Percentiles rank a stretch among this genome's conserved stretches.
These are phyloP conservation scores for Fusarium sp. DNA, from an alignment of 2,329 filamentous ascomycete species.

Conservation along the genomic window DNA sequence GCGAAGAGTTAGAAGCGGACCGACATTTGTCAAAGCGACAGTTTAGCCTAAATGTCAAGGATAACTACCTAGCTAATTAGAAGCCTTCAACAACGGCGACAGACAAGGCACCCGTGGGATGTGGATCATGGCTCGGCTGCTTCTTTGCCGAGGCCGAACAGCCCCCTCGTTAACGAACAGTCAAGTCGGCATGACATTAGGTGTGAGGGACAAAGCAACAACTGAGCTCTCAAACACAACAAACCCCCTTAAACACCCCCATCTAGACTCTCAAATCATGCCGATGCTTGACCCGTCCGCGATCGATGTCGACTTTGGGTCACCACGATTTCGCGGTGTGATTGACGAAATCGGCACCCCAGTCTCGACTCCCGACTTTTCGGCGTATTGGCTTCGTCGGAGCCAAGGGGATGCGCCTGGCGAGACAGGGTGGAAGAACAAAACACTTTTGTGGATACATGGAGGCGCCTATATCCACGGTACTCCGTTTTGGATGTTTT, in stretches of 20 bases:
- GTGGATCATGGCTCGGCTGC: not conserved
- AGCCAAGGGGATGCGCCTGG: not conserved
- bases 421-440: not conserved
- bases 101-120: not conserved
- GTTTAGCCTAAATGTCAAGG: not conserved
- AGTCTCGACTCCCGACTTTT: not conserved
- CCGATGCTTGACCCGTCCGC: not conserved
- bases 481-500: slow-evolving; percentile 12
- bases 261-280: not conserved
- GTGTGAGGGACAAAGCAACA: not conserved
- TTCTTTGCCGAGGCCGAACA: not conserved
- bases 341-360: not conserved
- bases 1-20: not conserved
- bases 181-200: not conserved
- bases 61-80: not conserved
- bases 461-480: slow-evolving; percentile 4
- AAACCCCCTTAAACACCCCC: not conserved
- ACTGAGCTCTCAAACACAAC: not conserved
- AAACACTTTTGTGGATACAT: slow-evolving; percentile 10
- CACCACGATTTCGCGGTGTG: not conserved
- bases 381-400: not conserved
- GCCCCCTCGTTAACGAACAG: not conserved
- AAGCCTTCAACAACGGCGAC: not conserved
- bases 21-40: not conserved
- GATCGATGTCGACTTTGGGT: not conserved